These are phyloP conservation scores for Phallus indusiatus DNA, from an alignment of 768 basidiomycete species.

Conservation along the genomic window DNA sequence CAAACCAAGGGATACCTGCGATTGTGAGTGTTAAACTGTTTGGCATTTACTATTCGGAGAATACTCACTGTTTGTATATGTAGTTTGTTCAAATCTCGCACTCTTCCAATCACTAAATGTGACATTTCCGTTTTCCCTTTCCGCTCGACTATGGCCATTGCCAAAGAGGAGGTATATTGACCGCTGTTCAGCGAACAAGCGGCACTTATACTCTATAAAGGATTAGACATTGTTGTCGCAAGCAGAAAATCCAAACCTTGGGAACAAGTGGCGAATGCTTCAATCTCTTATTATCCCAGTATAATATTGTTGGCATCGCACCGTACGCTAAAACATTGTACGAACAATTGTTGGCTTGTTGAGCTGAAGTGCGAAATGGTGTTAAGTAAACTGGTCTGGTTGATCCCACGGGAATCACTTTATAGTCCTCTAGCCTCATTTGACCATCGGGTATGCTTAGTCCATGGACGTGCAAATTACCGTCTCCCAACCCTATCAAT, in stretches of 20 bases:
- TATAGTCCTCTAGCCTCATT: slow-evolving; percentile 35
- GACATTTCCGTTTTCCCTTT: slow-evolving; percentile 2
- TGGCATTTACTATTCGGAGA: not conserved
- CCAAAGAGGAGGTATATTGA: slow-evolving; percentile 42
- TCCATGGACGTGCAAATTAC: slow-evolving; percentile 49
- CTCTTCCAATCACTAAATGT: slow-evolving; percentile 52
- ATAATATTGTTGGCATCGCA: slow-evolving; percentile 58
- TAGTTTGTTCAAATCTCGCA: slow-evolving; percentile 63
- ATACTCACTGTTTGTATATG: slow-evolving; percentile 65
- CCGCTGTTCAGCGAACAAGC: slow-evolving; percentile 40
- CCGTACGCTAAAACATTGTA: slow-evolving; percentile 62
- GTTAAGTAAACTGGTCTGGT: slow-evolving; percentile 55
- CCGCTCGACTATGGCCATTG: slow-evolving; percentile 37
- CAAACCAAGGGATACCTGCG: slow-evolving; percentile 59
- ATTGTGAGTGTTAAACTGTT: not conserved
- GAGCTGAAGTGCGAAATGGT: slow-evolving; percentile 31
- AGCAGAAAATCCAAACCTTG: slow-evolving; percentile 34
- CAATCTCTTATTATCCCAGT: slow-evolving; percentile 54
- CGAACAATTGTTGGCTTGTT: slow-evolving; percentile 29
- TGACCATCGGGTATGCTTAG: slow-evolving; percentile 30
- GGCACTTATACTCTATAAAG: slow-evolving; percentile 41
- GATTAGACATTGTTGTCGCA: not conserved
- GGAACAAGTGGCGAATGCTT: slow-evolving; percentile 62
- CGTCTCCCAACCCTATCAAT: slow-evolving; percentile 68
- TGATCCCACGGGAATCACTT: slow-evolving; percentile 51